Conservation (phyloP, 73 alveolate genomes). For the Effrenium voratum region DNA sequence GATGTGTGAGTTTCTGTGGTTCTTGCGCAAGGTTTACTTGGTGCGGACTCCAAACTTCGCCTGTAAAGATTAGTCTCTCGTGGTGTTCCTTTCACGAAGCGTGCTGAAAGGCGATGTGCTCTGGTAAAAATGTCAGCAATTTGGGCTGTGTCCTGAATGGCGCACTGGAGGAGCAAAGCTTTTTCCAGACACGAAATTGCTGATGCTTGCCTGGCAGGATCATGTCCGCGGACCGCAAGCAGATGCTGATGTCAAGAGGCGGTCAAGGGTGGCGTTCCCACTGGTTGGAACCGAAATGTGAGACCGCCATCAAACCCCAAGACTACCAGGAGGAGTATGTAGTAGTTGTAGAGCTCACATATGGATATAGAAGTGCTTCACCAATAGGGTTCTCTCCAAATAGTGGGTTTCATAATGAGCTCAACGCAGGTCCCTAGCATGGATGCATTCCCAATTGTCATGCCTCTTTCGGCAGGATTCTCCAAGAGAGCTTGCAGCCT, state of each 20-base stretch:
- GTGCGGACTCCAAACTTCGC: too few relatives aligned
- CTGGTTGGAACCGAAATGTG: neutral
- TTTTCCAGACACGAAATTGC: neutral
- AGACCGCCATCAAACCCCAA: neutral
- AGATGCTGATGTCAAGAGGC: constrained; percentile 38
- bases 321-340: neutral
- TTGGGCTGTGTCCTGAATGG: too few relatives aligned
- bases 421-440: too few relatives aligned
- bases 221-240: constrained; percentile 11
- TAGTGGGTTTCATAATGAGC: too few relatives aligned
- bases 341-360: neutral
- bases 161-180: neutral
- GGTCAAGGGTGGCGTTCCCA: neutral
- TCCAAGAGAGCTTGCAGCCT: neutral
- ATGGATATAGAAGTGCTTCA: neutral
- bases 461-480: neutral
- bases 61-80: too few relatives aligned
- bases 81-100: too few relatives aligned
- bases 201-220: neutral
- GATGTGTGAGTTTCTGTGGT: too few relatives aligned
- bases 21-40: too few relatives aligned
- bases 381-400: too few relatives aligned
- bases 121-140: too few relatives aligned
- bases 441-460: neutral
- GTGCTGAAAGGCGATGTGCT: too few relatives aligned